These are phyloP conservation scores for Solanum chmielewskii DNA, from an alignment of 257 asterid species.

Conservation along the genomic window DNA sequence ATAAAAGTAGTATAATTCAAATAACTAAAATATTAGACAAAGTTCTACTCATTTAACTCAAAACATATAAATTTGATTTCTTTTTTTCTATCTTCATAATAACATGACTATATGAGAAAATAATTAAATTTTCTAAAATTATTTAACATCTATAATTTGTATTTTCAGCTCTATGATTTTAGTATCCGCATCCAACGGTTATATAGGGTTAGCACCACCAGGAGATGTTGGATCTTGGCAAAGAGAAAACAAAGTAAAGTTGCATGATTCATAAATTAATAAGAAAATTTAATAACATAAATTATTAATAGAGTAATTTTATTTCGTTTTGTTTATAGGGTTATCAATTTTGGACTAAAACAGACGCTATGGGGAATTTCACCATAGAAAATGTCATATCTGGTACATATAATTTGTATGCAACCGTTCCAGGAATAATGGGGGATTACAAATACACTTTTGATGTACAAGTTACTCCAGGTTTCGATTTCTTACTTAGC, in stretches of 20 bases:
- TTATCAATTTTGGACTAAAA: conserved; percentile 56
- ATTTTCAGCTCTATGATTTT: neutral
- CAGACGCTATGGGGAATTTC: conserved; percentile 32
- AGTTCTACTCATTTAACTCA: too few relatives aligned
- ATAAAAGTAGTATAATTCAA: too few relatives aligned
- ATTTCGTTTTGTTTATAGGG: conserved; percentile 16
- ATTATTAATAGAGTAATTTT: neutral
- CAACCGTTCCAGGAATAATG: conserved; percentile 29
- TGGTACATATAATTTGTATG: conserved; percentile 49
- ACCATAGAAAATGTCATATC: conserved; percentile 27
- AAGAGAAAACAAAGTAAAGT: conserved; percentile 44
- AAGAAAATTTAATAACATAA: too few relatives aligned
- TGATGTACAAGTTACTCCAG: conserved; percentile 20
- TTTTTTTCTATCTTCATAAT: too few relatives aligned
- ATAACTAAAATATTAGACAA: too few relatives aligned
- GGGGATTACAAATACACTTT: conserved; percentile 51
- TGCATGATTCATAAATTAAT: neutral
- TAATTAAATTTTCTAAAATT: too few relatives aligned
- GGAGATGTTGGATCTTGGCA: conserved; percentile 79
- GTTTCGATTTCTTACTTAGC: neutral
- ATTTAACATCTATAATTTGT: neutral
- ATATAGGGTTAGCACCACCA: conserved; percentile 43
- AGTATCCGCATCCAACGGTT: conserved; percentile 32
- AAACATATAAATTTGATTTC: too few relatives aligned
- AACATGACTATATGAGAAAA: too few relatives aligned